Evolutionary conservation across 2,329 filamentous ascomycete genomes (phyloP), one percentile per base, ranked within the genome.

Genomic region (Phyllosticta ampelicida): DNA sequence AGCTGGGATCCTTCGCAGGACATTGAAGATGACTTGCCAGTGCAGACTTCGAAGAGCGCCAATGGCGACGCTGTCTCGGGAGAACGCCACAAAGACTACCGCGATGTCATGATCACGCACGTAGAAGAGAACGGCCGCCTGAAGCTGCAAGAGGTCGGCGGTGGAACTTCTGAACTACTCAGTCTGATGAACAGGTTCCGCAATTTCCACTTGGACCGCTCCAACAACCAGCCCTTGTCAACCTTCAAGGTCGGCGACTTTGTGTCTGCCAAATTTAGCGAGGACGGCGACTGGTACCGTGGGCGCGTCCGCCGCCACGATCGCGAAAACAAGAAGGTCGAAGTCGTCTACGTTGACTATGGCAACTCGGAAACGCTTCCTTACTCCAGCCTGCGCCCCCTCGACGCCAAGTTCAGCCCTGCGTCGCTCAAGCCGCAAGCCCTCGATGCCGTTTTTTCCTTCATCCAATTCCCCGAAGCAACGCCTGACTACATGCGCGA

Each of bases 291-390:
- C 65, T 99, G 92, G 92, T 99, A 99, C 77, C 89, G 94, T 61
- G 94, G 89, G 29, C 87, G 86, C 61, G 84, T 99, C 61, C 86
- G 91, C 62, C 85, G 91, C 70, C 96, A 97, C 73, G 94, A 99
- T 75, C 90, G 94, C 62, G 82, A 91, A 9, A 86, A 86, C 67
- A 90, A 80, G 80, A 84, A 88, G 65, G 86, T 90, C 21, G 94
- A 99, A 73, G 86, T 99, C 23, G 77, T 95, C 51, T 99, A 96
- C 74, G 84, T 99, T 62, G 94, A 99, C 77, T 99, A 95, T 73
- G 94, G 94, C 66, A 99, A 99, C 80, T 86, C 83, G 58, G 94
- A 99, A 74, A 86, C 85, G 68, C 79, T 95, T 59, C 83, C 91
- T 0, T 99, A 92, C 90, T 81, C 84, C 21, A 81, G 83, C 64